A percentile compares a stretch with the other conserved stretches of the same genome.
These are phyloP conservation scores for Leishmania gerbilli DNA, from an alignment of 208 protist species.

Conservation along the genomic window DNA sequence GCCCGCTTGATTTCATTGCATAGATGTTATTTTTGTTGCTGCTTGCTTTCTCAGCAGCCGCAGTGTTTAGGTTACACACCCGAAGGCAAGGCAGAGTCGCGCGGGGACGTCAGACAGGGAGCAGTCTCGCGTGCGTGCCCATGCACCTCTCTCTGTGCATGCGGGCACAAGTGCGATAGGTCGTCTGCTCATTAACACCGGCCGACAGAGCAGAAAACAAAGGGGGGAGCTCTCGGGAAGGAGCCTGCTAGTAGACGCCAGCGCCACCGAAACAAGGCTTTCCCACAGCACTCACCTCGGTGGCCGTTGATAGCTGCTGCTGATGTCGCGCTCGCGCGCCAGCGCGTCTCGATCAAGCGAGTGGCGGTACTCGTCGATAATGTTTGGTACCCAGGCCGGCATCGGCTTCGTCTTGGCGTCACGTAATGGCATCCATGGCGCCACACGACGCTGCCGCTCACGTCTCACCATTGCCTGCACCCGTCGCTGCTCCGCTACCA, in stretches of 20 bases:
- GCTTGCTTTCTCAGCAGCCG: background rate
- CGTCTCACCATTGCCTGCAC: constrained; percentile 59
- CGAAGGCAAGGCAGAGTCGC: background rate
- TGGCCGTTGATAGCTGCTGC: constrained; percentile 50
- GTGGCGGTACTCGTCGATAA: constrained; percentile 89
- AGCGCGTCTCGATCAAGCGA: constrained; percentile 77
- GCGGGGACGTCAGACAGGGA: background rate
- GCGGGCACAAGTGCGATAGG: background rate
- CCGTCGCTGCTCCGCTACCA: constrained; percentile 74
- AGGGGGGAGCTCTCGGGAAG: too few relatives aligned
- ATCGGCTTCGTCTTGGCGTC: constrained; percentile 35
- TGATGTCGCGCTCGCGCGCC: constrained; percentile 59
- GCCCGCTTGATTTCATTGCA: background rate
- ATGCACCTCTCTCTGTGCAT: background rate
- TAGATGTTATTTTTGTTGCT: background rate
- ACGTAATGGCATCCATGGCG: constrained; percentile 45
- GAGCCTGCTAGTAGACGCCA: background rate
- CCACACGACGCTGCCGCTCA: constrained; percentile 30
- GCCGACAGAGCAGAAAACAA: background rate
- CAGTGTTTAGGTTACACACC: background rate
- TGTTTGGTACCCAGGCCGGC: constrained; percentile 83
- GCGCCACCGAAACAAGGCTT: too few relatives aligned
- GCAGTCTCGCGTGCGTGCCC: background rate
- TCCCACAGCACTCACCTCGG: background rate
- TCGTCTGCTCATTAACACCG: background rate